Conservation (phyloP, 306 rosid species). For the Myrica gale region DNA sequence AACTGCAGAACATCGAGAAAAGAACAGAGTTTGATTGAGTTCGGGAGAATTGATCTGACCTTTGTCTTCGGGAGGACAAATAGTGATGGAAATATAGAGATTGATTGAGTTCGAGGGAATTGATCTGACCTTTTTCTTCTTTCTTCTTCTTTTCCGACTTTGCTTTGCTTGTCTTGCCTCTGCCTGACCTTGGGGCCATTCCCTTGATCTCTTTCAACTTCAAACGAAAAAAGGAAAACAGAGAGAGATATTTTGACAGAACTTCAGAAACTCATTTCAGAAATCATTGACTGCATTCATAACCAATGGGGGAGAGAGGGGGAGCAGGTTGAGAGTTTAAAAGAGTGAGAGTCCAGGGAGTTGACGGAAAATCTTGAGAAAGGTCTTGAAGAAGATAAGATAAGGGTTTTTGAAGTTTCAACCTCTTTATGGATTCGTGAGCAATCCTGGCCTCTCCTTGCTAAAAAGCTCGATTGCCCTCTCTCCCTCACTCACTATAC, state of each 20-base stretch:
- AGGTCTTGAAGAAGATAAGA: constrained; percentile 64
- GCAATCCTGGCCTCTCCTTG: constrained; percentile 58
- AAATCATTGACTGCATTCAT: background rate
- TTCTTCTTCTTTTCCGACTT: constrained; percentile 90
- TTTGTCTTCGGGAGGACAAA: too few species aligned
- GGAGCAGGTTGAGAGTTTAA: background rate
- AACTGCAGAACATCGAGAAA: constrained; percentile 22
- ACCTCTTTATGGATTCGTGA: constrained; percentile 55
- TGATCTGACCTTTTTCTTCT: constrained; percentile 75
- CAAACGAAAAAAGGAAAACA: background rate
- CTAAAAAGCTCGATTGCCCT: constrained; percentile 7
- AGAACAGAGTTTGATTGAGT: too few species aligned
- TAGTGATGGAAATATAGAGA: background rate
- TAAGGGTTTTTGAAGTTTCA: constrained; percentile 46
- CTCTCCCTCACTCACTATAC: constrained; percentile 2
- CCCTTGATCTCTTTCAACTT: constrained; percentile 4
- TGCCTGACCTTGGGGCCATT: constrained; percentile 91
- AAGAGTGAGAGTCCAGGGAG: background rate
- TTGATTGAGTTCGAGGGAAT: constrained; percentile 1
- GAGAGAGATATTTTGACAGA: background rate
- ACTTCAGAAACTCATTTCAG: constrained; percentile 21
- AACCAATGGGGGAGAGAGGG: constrained; percentile 1
- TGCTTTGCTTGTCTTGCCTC: constrained; percentile 68
- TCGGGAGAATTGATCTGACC: too few species aligned
- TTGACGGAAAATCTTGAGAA: constrained; percentile 17